Evolutionary conservation across 2,329 filamentous ascomycete genomes (phyloP), one percentile per base, ranked within the genome.

Genomic region (Ophiostoma pallidulum): DNA sequence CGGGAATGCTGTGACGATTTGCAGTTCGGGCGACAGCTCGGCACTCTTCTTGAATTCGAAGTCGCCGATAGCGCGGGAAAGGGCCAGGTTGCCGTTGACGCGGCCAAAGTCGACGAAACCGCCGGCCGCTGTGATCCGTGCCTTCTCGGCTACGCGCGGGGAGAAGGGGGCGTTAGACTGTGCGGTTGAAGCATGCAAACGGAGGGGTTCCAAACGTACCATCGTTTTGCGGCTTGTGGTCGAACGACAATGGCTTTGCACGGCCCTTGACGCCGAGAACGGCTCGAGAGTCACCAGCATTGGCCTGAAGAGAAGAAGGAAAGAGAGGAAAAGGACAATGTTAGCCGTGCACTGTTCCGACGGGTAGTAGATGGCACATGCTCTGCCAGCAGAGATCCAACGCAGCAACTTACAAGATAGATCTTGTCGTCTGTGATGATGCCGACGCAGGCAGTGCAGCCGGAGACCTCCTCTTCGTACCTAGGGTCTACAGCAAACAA

Each of bases 21-120:
- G 92, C 64, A 94, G 87, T 71, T 98, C 92, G n/a, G 92, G 92
- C 3, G 91, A 83, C 41, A 98, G 80, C 62, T 96, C 90, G 58
- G 91, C 86, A 65, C 89, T 95, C 77, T 97, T 97, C 78, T 98
- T 98, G 78, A 98, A 98, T 66, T 98, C 92, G 63, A 98, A 98
- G 66, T 98, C 92, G 58, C 92, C 92, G 66, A 98, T 96, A 59
- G 92, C 92, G 66, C 92, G 86, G 53, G 92, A 98, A 53, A 98
- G 75, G 40, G 92, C 92, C 39, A 98, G 80, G 67, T 98, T 98
- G 64, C 92, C 92, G 66, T 98, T 98, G 59, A 98, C 92, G 63
- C 92, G 86, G 54, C 92, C 92, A 64, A 97, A 98, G 66, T 98
- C 92, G 62, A 98, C 92, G 59, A 97, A 97, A 42, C 92, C 92